Evolutionary conservation across 1,139 yeast genomes (phyloP).

Genomic region (Lizanozyma gosingica): DNA sequence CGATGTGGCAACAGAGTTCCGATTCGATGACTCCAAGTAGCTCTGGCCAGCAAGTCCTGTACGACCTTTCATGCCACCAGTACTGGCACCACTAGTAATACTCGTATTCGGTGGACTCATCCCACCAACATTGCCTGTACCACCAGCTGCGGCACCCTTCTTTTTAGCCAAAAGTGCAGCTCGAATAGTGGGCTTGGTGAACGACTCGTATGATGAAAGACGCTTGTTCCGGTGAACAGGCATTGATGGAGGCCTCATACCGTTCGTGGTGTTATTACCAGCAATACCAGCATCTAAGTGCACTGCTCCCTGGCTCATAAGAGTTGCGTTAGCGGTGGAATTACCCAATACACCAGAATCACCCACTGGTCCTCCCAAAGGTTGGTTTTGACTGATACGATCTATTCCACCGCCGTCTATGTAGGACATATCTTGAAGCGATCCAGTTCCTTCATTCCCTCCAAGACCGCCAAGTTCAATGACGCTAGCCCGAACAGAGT

Average conservation of each 20-base stretch:
- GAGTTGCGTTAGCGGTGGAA: slow-evolving; percentile 6
- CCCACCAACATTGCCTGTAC: slow-evolving; percentile 8
- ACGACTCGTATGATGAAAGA: slow-evolving; percentile 37
- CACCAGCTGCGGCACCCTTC: slow-evolving; percentile 17
- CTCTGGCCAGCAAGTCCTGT: background rate
- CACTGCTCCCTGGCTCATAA: background rate
- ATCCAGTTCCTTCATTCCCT: slow-evolving; percentile 5
- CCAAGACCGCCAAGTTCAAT: background rate
- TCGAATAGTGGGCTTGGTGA: slow-evolving; percentile 29
- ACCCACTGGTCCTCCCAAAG: slow-evolving; percentile 5
- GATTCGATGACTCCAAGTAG: slow-evolving; percentile 13
- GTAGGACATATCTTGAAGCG: slow-evolving; percentile 9
- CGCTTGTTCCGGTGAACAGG: slow-evolving; percentile 15
- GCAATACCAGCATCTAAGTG: slow-evolving; percentile 17
- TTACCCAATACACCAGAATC: slow-evolving; percentile 8
- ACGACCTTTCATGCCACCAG: background rate
- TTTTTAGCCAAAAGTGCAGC: slow-evolving; percentile 8
- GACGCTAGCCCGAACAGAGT: background rate
- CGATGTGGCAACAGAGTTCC: slow-evolving; percentile 49
- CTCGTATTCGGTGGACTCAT: slow-evolving; percentile 5
- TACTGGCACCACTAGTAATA: slow-evolving; percentile 16
- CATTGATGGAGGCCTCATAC: slow-evolving; percentile 1
- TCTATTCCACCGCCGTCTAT: slow-evolving; percentile 19
- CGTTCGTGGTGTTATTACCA: slow-evolving; percentile 7
- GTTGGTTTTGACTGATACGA: slow-evolving; percentile 9